phyloP scores from a whole-genome alignment of 1,139 yeast genomes.

The Yarrowia galli region DNA sequence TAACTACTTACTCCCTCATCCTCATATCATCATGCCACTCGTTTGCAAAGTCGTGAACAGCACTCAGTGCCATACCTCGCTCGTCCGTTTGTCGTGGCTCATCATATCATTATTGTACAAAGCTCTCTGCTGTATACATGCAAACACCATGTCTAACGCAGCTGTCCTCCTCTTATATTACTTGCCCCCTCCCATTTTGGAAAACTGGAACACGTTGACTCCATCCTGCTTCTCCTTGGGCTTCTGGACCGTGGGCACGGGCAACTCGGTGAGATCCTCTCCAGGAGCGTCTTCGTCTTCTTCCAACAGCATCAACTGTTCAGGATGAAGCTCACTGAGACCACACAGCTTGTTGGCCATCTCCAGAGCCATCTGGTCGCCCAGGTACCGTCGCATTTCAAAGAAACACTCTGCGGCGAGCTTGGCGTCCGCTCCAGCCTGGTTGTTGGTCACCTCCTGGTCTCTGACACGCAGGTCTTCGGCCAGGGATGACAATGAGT shows the following conservation, averaged over 20 bases:
- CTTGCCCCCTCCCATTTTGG: constrained; percentile 49
- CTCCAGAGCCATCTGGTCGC: constrained; percentile 47
- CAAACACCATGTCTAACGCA: constrained; percentile 26
- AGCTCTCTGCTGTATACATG: constrained; percentile 29
- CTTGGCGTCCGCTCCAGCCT: constrained; percentile 63
- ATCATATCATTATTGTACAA: constrained; percentile 35
- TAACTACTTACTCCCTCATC: constrained; percentile 1
- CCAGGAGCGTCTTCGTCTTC: constrained; percentile 39
- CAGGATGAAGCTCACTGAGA: constrained; percentile 46
- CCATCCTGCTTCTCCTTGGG: constrained; percentile 43
- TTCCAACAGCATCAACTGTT: constrained; percentile 39
- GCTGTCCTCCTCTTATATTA: constrained; percentile 17
- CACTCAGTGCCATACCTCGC: background rate
- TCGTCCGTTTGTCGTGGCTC: constrained; percentile 11
- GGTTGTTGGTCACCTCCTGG: constrained; percentile 49
- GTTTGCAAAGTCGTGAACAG: background rate
- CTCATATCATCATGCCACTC: background rate
- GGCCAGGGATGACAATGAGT: constrained; percentile 54
- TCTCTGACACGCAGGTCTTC: constrained; percentile 56
- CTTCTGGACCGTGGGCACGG: constrained; percentile 36
- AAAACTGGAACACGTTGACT: constrained; percentile 49
- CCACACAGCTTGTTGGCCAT: constrained; percentile 51
- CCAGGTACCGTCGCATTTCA: constrained; percentile 55
- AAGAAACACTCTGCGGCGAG: constrained; percentile 60
- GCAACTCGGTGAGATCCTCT: constrained; percentile 34